Evolutionary conservation across 345 rosid species (phyloP).

Genomic region (Raphanus sativus): DNA sequence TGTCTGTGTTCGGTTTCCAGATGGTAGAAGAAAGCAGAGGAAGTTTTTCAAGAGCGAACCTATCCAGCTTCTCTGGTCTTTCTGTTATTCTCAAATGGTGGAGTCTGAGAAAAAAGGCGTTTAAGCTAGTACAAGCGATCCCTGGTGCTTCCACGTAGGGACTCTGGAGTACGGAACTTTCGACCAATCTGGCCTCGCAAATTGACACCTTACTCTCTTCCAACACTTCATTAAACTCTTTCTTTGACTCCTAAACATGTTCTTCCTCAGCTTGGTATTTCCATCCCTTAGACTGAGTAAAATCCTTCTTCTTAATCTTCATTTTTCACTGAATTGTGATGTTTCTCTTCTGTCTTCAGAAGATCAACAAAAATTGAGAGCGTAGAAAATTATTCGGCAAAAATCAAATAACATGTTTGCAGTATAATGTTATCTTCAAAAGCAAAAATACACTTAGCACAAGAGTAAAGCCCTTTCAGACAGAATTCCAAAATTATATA

Average conservation of each 20-base stretch:
- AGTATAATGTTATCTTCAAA: not conserved
- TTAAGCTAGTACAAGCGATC: slow-evolving; percentile 64
- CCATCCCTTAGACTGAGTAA: too few species aligned
- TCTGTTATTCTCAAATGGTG: not conserved
- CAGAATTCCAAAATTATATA: too few species aligned
- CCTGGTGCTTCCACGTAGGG: slow-evolving; percentile 81
- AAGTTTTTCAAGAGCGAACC: slow-evolving; percentile 30
- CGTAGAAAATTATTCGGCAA: not conserved
- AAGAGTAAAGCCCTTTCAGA: not conserved
- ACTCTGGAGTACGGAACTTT: slow-evolving; percentile 57
- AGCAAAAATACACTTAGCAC: not conserved
- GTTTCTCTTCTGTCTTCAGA: too few species aligned
- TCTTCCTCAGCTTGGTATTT: too few species aligned
- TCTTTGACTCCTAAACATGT: too few species aligned
- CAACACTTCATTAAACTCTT: too few species aligned
- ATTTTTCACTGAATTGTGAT: too few species aligned
- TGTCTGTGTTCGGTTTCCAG: slow-evolving; percentile 82
- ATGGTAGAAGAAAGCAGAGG: slow-evolving; percentile 75
- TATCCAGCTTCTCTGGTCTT: not conserved
- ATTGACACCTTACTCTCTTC: too few species aligned
- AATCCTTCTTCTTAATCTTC: too few species aligned
- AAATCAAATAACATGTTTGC: not conserved
- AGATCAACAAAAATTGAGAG: not conserved
- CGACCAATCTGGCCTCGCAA: slow-evolving; percentile 62
- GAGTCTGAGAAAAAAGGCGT: slow-evolving; percentile 40